These are phyloP conservation scores for Fusarium armeniacum DNA, from an alignment of 2,329 filamentous ascomycete species.

Conservation along the genomic window DNA sequence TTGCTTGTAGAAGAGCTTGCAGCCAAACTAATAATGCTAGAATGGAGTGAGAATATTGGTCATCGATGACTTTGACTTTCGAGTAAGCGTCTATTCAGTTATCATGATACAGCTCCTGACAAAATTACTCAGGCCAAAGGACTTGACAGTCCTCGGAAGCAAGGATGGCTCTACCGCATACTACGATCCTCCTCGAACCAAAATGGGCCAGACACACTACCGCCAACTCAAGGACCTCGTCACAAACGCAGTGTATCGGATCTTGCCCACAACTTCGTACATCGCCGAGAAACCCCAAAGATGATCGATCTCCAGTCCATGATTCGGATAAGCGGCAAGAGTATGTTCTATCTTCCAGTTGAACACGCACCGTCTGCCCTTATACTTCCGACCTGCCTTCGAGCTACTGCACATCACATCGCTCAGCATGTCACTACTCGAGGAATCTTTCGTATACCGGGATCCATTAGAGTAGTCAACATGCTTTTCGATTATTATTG, in stretches of 20 bases:
- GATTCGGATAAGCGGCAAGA: conserved; percentile 73
- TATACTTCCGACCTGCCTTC: conserved; percentile 74
- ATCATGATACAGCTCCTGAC: conserved; percentile 16
- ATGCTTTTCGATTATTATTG: conserved; percentile 76
- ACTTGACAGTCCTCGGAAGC: conserved; percentile 49
- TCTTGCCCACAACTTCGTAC: conserved; percentile 62
- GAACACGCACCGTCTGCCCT: conserved; percentile 71
- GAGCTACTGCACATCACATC: conserved; percentile 75
- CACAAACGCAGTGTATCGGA: conserved; percentile 70
- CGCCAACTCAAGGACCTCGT: conserved; percentile 39
- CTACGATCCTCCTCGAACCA: conserved; percentile 50
- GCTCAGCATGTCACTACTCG: conserved; percentile 68
- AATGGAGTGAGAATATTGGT: conserved; percentile 64
- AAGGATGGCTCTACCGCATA: conserved; percentile 57
- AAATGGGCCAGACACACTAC: conserved; percentile 16
- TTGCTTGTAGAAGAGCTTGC: not conserved
- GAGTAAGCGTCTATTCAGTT: conserved; percentile 50
- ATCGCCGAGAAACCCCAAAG: conserved; percentile 62
- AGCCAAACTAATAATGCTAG: conserved; percentile 53
- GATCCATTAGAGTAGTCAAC: conserved; percentile 69
- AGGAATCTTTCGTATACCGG: conserved; percentile 74
- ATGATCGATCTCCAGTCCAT: conserved; percentile 69
- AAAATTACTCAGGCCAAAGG: conserved; percentile 34
- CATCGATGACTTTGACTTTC: conserved; percentile 54
- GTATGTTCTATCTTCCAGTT: conserved; percentile 70